These are phyloP conservation scores for Pythium rhizo-oryzae DNA, from an alignment of 352 stramenopile species.

Conservation along the genomic window DNA sequence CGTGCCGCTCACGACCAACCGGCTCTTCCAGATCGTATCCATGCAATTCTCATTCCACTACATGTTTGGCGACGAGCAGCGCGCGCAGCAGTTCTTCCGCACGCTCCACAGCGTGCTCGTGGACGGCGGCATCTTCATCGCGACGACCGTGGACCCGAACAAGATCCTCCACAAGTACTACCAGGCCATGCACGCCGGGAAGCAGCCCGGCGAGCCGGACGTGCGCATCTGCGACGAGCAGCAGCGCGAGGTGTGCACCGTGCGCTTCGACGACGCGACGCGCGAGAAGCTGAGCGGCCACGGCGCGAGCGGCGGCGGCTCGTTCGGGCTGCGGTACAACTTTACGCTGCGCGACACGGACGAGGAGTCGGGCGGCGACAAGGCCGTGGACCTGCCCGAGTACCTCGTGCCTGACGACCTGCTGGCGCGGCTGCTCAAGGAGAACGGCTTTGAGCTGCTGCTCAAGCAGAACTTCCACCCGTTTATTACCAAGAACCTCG, in stretches of 20 bases:
- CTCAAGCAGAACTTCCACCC: slow-evolving; percentile 87
- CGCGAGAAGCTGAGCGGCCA: slow-evolving; percentile 49
- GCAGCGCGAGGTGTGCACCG: slow-evolving; percentile 75
- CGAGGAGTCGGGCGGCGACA: slow-evolving; percentile 59
- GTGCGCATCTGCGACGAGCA: slow-evolving; percentile 75
- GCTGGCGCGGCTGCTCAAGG: slow-evolving; percentile 58
- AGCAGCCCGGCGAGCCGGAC: slow-evolving; percentile 39
- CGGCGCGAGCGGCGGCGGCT: slow-evolving; percentile 32
- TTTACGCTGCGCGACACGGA: slow-evolving; percentile 88
- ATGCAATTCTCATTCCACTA: slow-evolving; percentile 99
- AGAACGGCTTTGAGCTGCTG: slow-evolving; percentile 78
- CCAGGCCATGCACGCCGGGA: slow-evolving; percentile 51
- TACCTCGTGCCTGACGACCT: slow-evolving; percentile 91
- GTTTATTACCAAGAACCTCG: slow-evolving; percentile 77
- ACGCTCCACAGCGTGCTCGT: slow-evolving; percentile 92
- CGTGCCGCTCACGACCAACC: slow-evolving; percentile 41
- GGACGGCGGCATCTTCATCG: slow-evolving; percentile 95
- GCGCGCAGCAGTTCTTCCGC: slow-evolving; percentile 93
- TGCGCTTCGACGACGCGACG: slow-evolving; percentile 70
- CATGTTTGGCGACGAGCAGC: slow-evolving; percentile 95
- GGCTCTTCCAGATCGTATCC: slow-evolving; percentile 95
- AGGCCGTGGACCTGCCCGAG: slow-evolving; percentile 89
- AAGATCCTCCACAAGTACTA: slow-evolving; percentile 89
- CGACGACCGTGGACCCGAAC: slow-evolving; percentile 97
- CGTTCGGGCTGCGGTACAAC: slow-evolving; percentile 90